These are phyloP conservation scores for Solanum hybrid DNA, from an alignment of 305 asterid species.

Conservation along the genomic window DNA sequence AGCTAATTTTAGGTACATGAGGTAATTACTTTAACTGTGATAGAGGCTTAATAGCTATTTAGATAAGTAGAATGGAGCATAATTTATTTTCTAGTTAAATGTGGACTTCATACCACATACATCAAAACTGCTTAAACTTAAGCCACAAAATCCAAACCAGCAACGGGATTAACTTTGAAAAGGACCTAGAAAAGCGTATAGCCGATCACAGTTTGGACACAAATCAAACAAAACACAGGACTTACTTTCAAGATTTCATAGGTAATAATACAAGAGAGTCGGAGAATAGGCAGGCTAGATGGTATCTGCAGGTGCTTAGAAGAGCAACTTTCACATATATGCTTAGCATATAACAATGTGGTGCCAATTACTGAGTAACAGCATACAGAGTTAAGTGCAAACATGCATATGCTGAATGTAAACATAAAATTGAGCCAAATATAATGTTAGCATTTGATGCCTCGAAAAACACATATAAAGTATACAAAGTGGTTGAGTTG, in stretches of 20 bases:
- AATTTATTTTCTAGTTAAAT: background rate
- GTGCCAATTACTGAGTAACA: background rate
- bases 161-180: background rate
- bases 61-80: background rate
- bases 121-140: background rate
- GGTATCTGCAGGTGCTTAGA: background rate
- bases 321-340: background rate
- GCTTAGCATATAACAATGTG: background rate
- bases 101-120: background rate
- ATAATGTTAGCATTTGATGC: background rate
- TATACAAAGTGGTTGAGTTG: background rate
- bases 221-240: background rate
- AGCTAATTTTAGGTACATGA: background rate
- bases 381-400: background rate
- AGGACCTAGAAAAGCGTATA: background rate
- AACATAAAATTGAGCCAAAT: no score
- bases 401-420: background rate
- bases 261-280: background rate
- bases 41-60: background rate
- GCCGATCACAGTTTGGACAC: background rate
- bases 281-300: background rate
- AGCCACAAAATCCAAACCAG: background rate
- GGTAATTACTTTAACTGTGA: background rate
- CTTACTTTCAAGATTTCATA: background rate
- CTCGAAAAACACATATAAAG: background rate